Evolutionary conservation across 1,139 yeast genomes (phyloP).

Genomic region (Blastobotrys illinoisensis): DNA sequence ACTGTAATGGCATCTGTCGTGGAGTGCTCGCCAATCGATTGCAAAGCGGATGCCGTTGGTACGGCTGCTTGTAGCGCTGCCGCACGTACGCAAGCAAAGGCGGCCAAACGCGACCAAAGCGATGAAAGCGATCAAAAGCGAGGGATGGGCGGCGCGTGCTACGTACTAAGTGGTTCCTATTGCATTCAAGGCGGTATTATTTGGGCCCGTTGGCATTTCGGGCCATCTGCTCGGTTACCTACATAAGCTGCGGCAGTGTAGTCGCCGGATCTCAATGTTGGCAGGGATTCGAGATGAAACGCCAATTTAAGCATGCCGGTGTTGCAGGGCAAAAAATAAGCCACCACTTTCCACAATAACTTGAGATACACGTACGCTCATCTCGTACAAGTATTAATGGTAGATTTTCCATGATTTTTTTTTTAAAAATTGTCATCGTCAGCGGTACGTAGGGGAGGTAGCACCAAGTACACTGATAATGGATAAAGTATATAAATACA

Average conservation of each 20-base stretch:
- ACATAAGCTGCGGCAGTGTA: background rate
- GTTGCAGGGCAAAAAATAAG: background rate
- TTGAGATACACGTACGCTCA: too few species aligned
- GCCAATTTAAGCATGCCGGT: background rate
- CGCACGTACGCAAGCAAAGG: too few species aligned
- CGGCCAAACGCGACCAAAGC: too few species aligned
- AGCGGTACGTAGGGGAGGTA: too few species aligned
- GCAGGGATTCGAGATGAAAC: background rate
- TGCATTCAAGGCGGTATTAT: background rate
- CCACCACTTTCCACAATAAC: too few species aligned
- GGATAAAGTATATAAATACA: too few species aligned
- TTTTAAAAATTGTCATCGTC: too few species aligned
- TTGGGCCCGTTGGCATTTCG: background rate
- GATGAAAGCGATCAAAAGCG: background rate
- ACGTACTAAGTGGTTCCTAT: background rate
- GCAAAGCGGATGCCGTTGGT: background rate
- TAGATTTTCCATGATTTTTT: too few species aligned
- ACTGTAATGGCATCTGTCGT: background rate
- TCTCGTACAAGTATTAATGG: too few species aligned
- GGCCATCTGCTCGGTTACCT: too few species aligned
- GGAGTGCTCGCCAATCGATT: too few species aligned
- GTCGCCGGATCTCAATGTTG: background rate
- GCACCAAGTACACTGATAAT: too few species aligned
- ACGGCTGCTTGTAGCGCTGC: background rate
- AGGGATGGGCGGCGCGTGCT: background rate